Conservation (phyloP, 2,329 filamentous ascomycete species). For the Scleromitrula shiraiana region DNA sequence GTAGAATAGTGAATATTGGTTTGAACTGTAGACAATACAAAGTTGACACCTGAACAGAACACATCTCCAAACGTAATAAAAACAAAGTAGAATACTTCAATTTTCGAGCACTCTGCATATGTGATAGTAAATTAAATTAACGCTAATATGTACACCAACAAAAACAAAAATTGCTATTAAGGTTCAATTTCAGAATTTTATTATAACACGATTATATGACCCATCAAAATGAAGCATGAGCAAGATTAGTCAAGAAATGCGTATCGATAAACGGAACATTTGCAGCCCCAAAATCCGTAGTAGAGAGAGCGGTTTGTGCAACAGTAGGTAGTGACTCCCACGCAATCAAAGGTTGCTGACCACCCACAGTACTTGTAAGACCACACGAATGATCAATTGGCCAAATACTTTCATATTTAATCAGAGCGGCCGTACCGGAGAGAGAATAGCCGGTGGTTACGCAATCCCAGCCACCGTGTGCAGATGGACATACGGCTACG, state of each 20-base stretch:
- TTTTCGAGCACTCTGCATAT: too few species aligned
- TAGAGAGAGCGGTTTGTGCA: constrained; percentile 31
- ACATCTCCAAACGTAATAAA: too few species aligned
- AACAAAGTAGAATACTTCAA: too few species aligned
- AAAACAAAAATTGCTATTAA: too few species aligned
- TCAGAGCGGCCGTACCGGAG: constrained; percentile 36
- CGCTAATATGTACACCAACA: too few species aligned
- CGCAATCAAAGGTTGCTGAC: constrained; percentile 34
- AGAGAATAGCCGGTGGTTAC: constrained; percentile 34
- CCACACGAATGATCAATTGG: constrained; percentile 37
- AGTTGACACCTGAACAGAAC: too few species aligned
- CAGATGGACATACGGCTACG: constrained; percentile 43
- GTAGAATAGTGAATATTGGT: too few species aligned
- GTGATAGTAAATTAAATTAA: too few species aligned
- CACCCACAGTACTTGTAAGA: constrained; percentile 32
- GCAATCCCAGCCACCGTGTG: constrained; percentile 42
- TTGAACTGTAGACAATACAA: too few species aligned
- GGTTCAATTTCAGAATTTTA: too few species aligned
- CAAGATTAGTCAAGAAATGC: constrained; percentile 35
- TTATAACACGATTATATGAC: too few species aligned
- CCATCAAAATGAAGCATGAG: constrained; percentile 31
- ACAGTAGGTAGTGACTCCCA: constrained; percentile 36
- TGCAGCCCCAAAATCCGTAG: constrained; percentile 35
- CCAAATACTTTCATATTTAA: constrained; percentile 41
- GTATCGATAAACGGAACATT: constrained; percentile 35